Evolutionary conservation across 768 basidiomycete species (phyloP).

Genomic region (Collybia sp.): DNA sequence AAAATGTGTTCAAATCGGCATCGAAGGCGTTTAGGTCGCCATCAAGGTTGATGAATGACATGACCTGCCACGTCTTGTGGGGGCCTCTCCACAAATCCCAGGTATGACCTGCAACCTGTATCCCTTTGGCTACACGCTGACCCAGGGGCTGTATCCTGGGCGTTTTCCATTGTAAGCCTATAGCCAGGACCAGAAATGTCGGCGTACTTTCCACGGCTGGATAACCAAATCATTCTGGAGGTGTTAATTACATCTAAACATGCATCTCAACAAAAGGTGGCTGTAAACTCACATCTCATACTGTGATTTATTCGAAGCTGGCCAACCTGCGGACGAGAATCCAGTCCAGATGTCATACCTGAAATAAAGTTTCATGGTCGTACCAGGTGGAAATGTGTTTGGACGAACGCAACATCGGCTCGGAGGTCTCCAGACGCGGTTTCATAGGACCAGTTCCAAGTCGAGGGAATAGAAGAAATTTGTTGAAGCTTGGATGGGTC

Average conservation of each 20-base stretch:
- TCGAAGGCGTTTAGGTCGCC: conserved; percentile 48
- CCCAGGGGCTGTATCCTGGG: conserved; percentile 55
- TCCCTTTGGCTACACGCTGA: conserved; percentile 35
- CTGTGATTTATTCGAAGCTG: conserved; percentile 42
- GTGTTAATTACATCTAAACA: background rate
- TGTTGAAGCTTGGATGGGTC: conserved; percentile 26
- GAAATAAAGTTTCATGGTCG: background rate
- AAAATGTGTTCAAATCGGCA: conserved; percentile 50
- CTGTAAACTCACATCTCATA: conserved; percentile 45
- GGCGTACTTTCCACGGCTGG: conserved; percentile 45
- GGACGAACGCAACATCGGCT: conserved; percentile 46
- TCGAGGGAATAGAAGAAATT: conserved; percentile 39
- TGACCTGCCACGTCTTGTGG: conserved; percentile 49
- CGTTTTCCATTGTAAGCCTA: background rate
- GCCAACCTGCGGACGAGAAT: conserved; percentile 30
- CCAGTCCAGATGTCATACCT: conserved; percentile 58
- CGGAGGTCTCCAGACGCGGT: conserved; percentile 38
- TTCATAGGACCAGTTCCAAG: conserved; percentile 47
- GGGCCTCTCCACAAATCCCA: conserved; percentile 57
- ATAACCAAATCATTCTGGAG: conserved; percentile 58
- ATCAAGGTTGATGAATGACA: conserved; percentile 46
- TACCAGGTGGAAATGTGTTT: background rate
- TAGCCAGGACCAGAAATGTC: background rate
- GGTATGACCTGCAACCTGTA: conserved; percentile 39
- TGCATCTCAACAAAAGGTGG: background rate